A percentile compares a stretch with the other conserved stretches of the same genome.
These are phyloP conservation scores for Trametes sp. DNA, from an alignment of 1,284 basidiomycete species.

Conservation along the genomic window DNA sequence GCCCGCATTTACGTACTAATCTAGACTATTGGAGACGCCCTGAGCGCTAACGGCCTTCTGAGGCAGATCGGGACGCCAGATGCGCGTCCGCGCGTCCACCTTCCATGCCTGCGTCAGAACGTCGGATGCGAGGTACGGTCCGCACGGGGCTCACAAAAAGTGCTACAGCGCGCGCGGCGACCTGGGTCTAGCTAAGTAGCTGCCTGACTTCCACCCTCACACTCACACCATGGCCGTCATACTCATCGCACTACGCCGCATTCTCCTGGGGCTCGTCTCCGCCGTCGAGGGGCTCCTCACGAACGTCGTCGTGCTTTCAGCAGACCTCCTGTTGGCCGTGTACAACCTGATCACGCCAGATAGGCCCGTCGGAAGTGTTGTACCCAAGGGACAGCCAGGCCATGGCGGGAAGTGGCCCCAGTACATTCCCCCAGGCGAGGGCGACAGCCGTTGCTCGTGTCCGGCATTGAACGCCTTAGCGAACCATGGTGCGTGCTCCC, in stretches of 20 bases:
- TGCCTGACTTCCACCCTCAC: no score
- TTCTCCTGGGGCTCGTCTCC: slow-evolving; percentile 25
- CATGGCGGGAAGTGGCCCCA: slow-evolving; percentile 73
- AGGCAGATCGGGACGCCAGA: not conserved
- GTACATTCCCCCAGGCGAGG: slow-evolving; percentile 59
- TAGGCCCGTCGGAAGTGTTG: slow-evolving; percentile 57
- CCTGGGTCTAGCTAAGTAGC: no score
- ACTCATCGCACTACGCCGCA: slow-evolving; percentile 25
- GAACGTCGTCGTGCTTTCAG: slow-evolving; percentile 27
- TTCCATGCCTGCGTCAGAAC: not conserved
- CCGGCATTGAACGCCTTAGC: slow-evolving; percentile 78
- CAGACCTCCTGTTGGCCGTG: slow-evolving; percentile 58
- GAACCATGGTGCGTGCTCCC: slow-evolving; percentile 62
- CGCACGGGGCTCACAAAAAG: not conserved
- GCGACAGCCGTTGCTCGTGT: slow-evolving; percentile 72
- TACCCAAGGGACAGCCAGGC: slow-evolving; percentile 62
- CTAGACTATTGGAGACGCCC: no score
- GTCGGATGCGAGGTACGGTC: not conserved
- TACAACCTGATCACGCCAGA: slow-evolving; percentile 62
- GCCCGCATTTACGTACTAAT: not conserved
- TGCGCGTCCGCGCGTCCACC: not conserved
- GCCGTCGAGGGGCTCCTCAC: slow-evolving; percentile 16
- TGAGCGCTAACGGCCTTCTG: slow-evolving; percentile 29
- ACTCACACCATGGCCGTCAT: slow-evolving; percentile 33
- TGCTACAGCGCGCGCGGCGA: no score